Percentiles rank a stretch among this genome's conserved stretches.
Evolutionary conservation across 176 grass and related monocot species (phyloP).

Genomic region (Elaeis guineensis): DNA sequence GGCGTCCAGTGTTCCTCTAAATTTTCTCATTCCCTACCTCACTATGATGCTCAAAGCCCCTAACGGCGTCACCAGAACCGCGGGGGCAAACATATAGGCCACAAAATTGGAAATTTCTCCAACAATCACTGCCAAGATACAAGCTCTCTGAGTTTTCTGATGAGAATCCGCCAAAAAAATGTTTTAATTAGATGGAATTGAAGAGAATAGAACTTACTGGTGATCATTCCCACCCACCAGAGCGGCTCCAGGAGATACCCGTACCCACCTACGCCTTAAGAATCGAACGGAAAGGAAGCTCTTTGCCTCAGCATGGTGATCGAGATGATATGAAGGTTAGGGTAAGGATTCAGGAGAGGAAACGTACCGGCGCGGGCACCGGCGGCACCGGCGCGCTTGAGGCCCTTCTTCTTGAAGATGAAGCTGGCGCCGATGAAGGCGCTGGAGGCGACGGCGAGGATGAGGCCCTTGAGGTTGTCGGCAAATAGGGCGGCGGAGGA

Average conservation of each 20-base stretch:
- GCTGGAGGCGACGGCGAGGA: conserved; percentile 77
- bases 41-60: conserved; percentile 92
- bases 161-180: no score
- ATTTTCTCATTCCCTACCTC: conserved; percentile 29
- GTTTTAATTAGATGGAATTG: not conserved
- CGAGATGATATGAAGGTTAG: not conserved
- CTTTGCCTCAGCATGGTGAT: not conserved
- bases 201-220: conserved; percentile 49
- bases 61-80: conserved; percentile 69
- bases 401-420: conserved; percentile 96
- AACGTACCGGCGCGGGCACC: conserved; percentile 61
- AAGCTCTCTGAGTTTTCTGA: not conserved
- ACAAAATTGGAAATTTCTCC: conserved; percentile 93
- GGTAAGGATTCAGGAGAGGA: not conserved
- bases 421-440: conserved; percentile 97
- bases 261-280: conserved; percentile 73
- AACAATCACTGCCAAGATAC: conserved; percentile 56
- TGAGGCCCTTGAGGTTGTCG: conserved; percentile 77
- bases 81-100: conserved; percentile 87
- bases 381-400: conserved; percentile 59
- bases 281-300: conserved; percentile 4
- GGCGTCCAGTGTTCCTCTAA: no score
- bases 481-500: conserved; percentile 38
- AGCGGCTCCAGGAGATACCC: conserved; percentile 89
- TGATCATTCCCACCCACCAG: conserved; percentile 95